Evolutionary conservation across 208 protist species (phyloP).

Genomic region (Spironucleus salmonicida): DNA sequence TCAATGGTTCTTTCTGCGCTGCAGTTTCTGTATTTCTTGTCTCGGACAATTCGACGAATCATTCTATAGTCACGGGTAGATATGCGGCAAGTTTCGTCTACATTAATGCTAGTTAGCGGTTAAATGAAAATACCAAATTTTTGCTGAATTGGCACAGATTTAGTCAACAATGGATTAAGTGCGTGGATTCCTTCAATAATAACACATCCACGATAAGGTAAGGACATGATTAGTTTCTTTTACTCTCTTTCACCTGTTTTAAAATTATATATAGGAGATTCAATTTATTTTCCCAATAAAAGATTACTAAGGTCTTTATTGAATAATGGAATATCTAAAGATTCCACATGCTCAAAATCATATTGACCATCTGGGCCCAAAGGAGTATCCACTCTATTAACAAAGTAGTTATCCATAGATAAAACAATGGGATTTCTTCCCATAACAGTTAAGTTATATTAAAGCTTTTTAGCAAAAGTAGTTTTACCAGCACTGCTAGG

Average conservation of each 20-base stretch:
- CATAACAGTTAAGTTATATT: constrained; percentile 36
- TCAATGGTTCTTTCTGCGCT: constrained; percentile 35
- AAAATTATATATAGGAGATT: constrained; percentile 48
- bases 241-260: constrained; percentile 22
- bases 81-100: constrained; percentile 47
- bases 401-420: constrained; percentile 51
- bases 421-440: constrained; percentile 42
- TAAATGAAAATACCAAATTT: constrained; percentile 50
- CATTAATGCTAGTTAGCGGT: constrained; percentile 48
- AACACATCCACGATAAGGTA: constrained; percentile 38
- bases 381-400: constrained; percentile 33
- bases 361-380: constrained; percentile 47
- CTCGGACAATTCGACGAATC: constrained; percentile 48
- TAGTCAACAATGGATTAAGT: constrained; percentile 45
- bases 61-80: constrained; percentile 33
- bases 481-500: constrained; percentile 49
- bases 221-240: constrained; percentile 15
- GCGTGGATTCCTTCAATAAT: constrained; percentile 52
- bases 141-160: constrained; percentile 32
- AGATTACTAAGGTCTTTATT: constrained; percentile 45
- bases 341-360: constrained; percentile 51
- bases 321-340: constrained; percentile 43
- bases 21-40: constrained; percentile 45
- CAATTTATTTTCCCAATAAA: constrained; percentile 42
- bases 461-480: constrained; percentile 46